Evolutionary conservation across 495 filamentous ascomycete species (phyloP).

Genomic region (Friedmanniomyces simplex): DNA sequence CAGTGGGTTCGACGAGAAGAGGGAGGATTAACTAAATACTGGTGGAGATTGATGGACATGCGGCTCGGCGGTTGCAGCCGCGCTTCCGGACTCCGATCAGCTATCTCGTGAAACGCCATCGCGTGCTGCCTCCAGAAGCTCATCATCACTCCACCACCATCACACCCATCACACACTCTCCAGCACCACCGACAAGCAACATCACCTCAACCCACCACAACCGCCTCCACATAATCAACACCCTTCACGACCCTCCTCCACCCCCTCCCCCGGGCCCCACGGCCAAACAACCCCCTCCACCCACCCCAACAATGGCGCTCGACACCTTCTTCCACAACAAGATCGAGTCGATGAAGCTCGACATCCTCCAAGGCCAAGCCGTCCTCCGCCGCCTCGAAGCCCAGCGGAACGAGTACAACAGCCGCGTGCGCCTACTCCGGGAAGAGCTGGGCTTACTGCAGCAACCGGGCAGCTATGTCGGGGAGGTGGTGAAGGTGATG

Average conservation of each 20-base stretch:
- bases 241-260: background rate
- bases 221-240: background rate
- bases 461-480: constrained; percentile 96
- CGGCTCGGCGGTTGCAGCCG: background rate
- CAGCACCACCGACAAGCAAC: no score
- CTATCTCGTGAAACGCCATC: background rate
- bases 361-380: constrained; percentile 97
- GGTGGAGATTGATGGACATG: background rate
- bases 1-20: no score
- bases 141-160: background rate
- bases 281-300: background rate
- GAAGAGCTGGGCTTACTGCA: constrained; percentile 95
- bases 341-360: constrained; percentile 98
- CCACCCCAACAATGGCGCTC: constrained; percentile 70
- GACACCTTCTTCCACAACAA: constrained; percentile 99
- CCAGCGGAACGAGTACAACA: constrained; percentile 99
- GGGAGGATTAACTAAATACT: background rate
- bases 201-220: no score
- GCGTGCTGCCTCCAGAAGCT: background rate
- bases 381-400: constrained; percentile 90
- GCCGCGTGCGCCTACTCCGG: constrained; percentile 82
- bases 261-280: background rate
- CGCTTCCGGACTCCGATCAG: background rate
- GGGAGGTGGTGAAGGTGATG: constrained; percentile 99
- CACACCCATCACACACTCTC: background rate